Conservation (phyloP, 805 yeast genomes). For the Groenewaldozyma salmanticensis region DNA sequence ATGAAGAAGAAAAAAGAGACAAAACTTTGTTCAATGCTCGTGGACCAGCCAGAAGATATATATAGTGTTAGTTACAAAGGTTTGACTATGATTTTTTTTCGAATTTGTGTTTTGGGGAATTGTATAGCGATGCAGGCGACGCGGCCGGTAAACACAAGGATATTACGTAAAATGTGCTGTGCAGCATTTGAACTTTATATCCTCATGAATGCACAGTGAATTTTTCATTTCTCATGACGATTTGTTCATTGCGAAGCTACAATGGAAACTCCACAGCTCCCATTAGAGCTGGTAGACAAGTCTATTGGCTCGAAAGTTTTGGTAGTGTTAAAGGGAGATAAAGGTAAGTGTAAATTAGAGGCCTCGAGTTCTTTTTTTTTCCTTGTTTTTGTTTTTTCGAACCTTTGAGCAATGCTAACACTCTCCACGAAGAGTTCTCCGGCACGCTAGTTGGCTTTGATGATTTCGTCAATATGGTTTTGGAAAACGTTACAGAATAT, state of each 20-base stretch:
- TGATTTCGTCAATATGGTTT: slow-evolving; percentile 76
- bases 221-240: too few species aligned
- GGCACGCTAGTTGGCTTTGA: slow-evolving; percentile 90
- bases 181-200: too few species aligned
- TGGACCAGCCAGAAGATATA: too few species aligned
- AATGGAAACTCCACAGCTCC: slow-evolving; percentile 31
- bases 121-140: too few species aligned
- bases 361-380: slow-evolving; percentile 10
- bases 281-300: slow-evolving; percentile 80
- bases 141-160: too few species aligned
- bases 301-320: slow-evolving; percentile 72
- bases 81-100: too few species aligned
- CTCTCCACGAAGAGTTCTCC: slow-evolving; percentile 56
- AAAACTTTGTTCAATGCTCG: too few species aligned
- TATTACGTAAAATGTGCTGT: too few species aligned
- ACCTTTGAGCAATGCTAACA: not conserved
- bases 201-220: too few species aligned
- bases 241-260: not conserved
- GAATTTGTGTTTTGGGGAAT: too few species aligned
- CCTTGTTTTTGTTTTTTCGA: not conserved
- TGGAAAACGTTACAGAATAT: slow-evolving; percentile 68
- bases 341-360: slow-evolving; percentile 19
- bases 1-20: too few species aligned
- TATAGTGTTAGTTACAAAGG: too few species aligned
- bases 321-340: slow-evolving; percentile 51